phyloP scores from a whole-genome alignment of 768 basidiomycete species.

The Ephemerocybe angulata region DNA sequence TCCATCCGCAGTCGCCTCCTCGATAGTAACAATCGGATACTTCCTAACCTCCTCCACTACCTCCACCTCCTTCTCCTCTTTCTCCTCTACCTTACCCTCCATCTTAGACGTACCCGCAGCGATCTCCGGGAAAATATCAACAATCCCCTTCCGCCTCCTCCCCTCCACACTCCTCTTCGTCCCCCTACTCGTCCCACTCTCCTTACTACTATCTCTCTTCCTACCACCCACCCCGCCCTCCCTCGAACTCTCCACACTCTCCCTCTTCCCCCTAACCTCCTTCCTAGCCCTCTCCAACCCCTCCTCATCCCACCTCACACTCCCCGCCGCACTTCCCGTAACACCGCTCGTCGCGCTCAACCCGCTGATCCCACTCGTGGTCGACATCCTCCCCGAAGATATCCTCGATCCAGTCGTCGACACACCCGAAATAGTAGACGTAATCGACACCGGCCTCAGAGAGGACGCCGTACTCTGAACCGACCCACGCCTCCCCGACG shows the following conservation, averaged over 20 bases:
- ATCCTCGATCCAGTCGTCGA: constrained; percentile 38
- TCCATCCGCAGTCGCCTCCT: constrained; percentile 53
- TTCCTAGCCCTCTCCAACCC: constrained; percentile 30
- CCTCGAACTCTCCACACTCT: constrained; percentile 18
- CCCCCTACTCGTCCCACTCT: constrained; percentile 28
- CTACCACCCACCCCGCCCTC: constrained; percentile 23
- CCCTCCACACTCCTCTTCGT: constrained; percentile 48
- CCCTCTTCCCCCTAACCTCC: constrained; percentile 21
- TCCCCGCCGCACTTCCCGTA: no score
- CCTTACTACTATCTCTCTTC: constrained; percentile 10
- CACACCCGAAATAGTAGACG: constrained; percentile 27
- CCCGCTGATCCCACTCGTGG: constrained; percentile 37
- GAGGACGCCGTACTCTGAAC: constrained; percentile 37
- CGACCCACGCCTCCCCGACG: constrained; percentile 21
- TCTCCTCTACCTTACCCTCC: constrained; percentile 15
- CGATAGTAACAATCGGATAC: constrained; percentile 40
- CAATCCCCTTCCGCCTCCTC: constrained; percentile 49
- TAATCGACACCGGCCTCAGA: constrained; percentile 26
- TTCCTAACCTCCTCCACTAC: constrained; percentile 8
- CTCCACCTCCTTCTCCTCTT: constrained; percentile 2
- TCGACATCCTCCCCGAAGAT: constrained; percentile 52
- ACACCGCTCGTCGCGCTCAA: no score
- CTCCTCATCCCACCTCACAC: constrained; percentile 33
- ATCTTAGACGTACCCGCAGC: constrained; percentile 1
- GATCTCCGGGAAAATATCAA: constrained; percentile 57